Evolutionary conservation across 2,329 filamentous ascomycete genomes (phyloP).

Genomic region (Alternaria sp.): DNA sequence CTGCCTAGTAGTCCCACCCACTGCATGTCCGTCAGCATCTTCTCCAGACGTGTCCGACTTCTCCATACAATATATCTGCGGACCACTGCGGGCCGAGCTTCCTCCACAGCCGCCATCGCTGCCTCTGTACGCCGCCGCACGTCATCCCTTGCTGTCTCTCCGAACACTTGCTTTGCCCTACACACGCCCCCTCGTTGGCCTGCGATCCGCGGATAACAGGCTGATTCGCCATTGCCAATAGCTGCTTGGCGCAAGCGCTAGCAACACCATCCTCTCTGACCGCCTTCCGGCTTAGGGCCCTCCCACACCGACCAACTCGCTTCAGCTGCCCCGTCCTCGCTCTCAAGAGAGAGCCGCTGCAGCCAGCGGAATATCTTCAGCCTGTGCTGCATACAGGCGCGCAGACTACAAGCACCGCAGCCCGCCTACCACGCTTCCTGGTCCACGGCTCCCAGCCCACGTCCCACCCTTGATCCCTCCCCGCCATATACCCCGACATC

Average conservation of each 20-base stretch:
- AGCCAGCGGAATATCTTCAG: slow-evolving; percentile 9
- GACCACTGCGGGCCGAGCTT: slow-evolving; percentile 29
- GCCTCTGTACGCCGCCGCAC: slow-evolving; percentile 19
- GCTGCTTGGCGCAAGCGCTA: slow-evolving; percentile 35
- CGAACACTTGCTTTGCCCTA: slow-evolving; percentile 30
- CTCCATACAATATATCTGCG: slow-evolving; percentile 10
- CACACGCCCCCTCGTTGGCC: slow-evolving; percentile 22
- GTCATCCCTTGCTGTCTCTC: slow-evolving; percentile 31
- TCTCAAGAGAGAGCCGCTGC: slow-evolving; percentile 28
- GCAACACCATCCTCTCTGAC: slow-evolving; percentile 38
- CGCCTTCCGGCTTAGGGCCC: slow-evolving; percentile 35
- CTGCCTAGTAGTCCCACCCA: not conserved
- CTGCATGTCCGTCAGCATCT: not conserved
- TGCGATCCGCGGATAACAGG: slow-evolving; percentile 26
- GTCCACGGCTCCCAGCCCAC: slow-evolving; percentile 19
- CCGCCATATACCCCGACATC: slow-evolving; percentile 44
- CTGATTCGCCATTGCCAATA: slow-evolving; percentile 39
- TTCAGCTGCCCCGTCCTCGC: slow-evolving; percentile 23
- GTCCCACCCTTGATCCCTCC: slow-evolving; percentile 35
- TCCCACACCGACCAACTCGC: slow-evolving; percentile 30
- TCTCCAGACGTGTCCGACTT: not conserved
- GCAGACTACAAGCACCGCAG: slow-evolving; percentile 16
- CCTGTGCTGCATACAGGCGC: slow-evolving; percentile 14
- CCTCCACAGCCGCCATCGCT: slow-evolving; percentile 10
- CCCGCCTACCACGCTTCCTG: slow-evolving; percentile 16